Evolutionary conservation across 345 rosid species (phyloP).

Genomic region (Salix brachista): DNA sequence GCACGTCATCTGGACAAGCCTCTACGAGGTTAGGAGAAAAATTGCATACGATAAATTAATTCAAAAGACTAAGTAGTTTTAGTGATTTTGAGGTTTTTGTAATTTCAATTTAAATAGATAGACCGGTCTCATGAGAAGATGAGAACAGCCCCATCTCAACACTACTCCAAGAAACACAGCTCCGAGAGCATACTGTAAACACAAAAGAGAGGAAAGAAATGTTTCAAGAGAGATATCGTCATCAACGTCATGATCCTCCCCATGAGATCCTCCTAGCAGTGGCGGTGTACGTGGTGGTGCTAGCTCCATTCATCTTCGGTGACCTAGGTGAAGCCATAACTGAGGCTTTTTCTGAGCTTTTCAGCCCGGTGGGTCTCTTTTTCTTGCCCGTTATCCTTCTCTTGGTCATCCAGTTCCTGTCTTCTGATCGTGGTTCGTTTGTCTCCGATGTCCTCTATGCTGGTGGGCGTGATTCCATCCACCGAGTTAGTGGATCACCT

Average conservation of each 20-base stretch:
- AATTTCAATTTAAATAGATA: background rate
- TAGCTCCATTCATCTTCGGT: constrained; percentile 61
- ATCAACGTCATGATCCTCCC: constrained; percentile 39
- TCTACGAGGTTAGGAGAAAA: no score
- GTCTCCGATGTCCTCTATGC: constrained; percentile 52
- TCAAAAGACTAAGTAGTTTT: no score
- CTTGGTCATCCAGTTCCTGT: constrained; percentile 73
- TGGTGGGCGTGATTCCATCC: constrained; percentile 62
- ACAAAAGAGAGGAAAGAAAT: constrained; percentile 20
- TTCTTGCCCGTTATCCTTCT: constrained; percentile 68
- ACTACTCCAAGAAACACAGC: no score
- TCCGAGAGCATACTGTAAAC: no score
- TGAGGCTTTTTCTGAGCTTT: constrained; percentile 63
- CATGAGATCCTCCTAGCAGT: constrained; percentile 70
- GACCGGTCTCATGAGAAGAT: background rate
- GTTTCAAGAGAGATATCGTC: constrained; percentile 27
- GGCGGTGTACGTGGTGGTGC: constrained; percentile 53
- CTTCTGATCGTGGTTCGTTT: constrained; percentile 70
- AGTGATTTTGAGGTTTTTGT: no score
- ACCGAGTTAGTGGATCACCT: constrained; percentile 75
- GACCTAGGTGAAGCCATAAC: constrained; percentile 79
- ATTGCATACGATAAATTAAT: no score
- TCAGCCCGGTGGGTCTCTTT: constrained; percentile 76
- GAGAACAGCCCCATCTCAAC: no score
- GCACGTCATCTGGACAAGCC: no score